These are phyloP conservation scores for Camellia sinensis DNA, from an alignment of 148 eudicot species.

Conservation along the genomic window DNA sequence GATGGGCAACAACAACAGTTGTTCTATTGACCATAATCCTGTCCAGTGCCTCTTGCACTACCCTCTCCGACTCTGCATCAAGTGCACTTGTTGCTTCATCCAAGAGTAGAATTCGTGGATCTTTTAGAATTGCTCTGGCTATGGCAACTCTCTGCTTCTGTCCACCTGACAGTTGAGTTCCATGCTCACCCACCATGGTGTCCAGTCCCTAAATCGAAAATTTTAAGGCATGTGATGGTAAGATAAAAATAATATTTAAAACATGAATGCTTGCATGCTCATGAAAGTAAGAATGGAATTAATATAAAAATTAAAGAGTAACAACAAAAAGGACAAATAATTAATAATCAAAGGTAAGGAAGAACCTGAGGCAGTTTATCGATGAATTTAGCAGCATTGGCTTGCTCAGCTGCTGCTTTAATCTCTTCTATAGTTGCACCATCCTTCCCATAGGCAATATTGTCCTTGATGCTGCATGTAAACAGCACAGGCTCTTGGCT, in stretches of 20 bases:
- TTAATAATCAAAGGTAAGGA: too few relatives aligned
- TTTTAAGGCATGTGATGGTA: neutral
- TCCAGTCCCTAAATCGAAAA: slow-evolving; percentile 50
- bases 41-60: slow-evolving; percentile 74
- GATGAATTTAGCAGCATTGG: slow-evolving; percentile 64
- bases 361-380: slow-evolving; percentile 63
- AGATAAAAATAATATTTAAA: neutral
- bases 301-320: neutral
- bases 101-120: slow-evolving; percentile 63
- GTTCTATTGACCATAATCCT: slow-evolving; percentile 68
- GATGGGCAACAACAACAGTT: slow-evolving; percentile 72
- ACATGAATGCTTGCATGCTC: too few relatives aligned
- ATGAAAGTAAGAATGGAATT: neutral
- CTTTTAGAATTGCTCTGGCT: slow-evolving; percentile 71
- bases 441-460: slow-evolving; percentile 63
- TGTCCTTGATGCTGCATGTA: slow-evolving; percentile 55
- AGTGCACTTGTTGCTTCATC: slow-evolving; percentile 87
- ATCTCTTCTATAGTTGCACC: slow-evolving; percentile 56
- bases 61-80: slow-evolving; percentile 71
- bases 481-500: slow-evolving; percentile 78
- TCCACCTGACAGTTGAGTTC: slow-evolving; percentile 75
- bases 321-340: neutral
- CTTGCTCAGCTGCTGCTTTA: slow-evolving; percentile 55
- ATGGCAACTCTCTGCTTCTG: slow-evolving; percentile 82
- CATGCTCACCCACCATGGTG: slow-evolving; percentile 74